Evolutionary conservation across 768 basidiomycete species (phyloP).

Genomic region (Suillus sp.): DNA sequence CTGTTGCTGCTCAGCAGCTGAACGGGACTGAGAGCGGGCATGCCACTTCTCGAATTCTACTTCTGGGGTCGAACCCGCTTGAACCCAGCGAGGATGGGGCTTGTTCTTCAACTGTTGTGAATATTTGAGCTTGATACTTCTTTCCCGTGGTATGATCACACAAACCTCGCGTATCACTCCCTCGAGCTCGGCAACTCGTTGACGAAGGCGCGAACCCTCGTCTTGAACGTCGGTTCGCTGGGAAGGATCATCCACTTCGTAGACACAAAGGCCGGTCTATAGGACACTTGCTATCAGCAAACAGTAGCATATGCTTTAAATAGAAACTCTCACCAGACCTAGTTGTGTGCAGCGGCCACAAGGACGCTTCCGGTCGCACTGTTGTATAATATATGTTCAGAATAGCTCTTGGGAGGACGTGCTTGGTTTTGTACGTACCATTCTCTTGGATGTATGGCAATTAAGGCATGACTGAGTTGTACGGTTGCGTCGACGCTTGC

Average conservation of each 20-base stretch:
- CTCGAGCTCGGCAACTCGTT: slow-evolving; percentile 80
- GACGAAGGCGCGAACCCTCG: slow-evolving; percentile 66
- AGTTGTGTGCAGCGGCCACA: slow-evolving; percentile 48
- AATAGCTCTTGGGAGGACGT: background rate
- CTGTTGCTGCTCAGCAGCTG: slow-evolving; percentile 18
- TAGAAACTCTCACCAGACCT: slow-evolving; percentile 37
- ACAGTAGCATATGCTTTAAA: slow-evolving; percentile 30
- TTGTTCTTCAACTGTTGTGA: slow-evolving; percentile 64
- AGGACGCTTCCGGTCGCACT: slow-evolving; percentile 53
- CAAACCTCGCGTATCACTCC: slow-evolving; percentile 78
- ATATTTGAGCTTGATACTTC: background rate
- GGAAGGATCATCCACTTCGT: slow-evolving; percentile 78
- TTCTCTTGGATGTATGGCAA: slow-evolving; percentile 73
- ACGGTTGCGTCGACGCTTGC: slow-evolving; percentile 67
- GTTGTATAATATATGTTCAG: background rate
- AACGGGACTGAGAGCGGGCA: slow-evolving; percentile 22
- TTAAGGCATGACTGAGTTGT: slow-evolving; percentile 76
- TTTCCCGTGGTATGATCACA: background rate
- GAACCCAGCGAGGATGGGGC: slow-evolving; percentile 65
- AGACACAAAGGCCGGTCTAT: slow-evolving; percentile 81
- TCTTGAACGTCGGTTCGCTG: slow-evolving; percentile 55
- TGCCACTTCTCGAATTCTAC: slow-evolving; percentile 33
- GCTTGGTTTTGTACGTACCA: slow-evolving; percentile 44
- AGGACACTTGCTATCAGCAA: slow-evolving; percentile 11
- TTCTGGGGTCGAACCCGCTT: slow-evolving; percentile 27